Conservation (phyloP, 169 alveolate genomes). For the Cryptosporidium ryanae region DNA sequence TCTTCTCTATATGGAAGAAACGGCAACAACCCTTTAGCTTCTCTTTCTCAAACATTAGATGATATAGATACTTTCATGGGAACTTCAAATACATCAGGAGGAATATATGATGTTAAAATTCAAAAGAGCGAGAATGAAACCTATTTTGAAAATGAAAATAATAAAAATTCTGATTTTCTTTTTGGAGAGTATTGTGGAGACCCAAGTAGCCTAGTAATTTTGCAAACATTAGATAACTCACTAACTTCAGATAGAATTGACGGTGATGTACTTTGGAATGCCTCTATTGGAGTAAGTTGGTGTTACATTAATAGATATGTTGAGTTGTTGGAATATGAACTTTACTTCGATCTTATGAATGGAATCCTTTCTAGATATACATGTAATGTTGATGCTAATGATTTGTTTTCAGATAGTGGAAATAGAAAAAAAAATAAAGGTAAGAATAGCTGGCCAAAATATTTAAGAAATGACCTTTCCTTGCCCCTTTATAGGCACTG, state of each 20-base stretch:
- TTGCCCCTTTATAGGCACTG: conserved; percentile 66
- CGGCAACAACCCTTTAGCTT: conserved; percentile 30
- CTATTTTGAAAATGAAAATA: not conserved
- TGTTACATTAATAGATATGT: conserved; percentile 51
- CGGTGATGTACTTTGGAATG: conserved; percentile 57
- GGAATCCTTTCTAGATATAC: conserved; percentile 46
- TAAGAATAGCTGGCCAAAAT: conserved; percentile 63
- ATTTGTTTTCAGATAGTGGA: not conserved
- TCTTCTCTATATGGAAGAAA: conserved; percentile 7
- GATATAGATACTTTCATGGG: conserved; percentile 70
- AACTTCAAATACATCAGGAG: conserved; percentile 30
- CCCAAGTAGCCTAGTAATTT: conserved; percentile 62
- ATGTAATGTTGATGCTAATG: not conserved
- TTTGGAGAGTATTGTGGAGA: conserved; percentile 73
- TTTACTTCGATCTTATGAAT: conserved; percentile 41
- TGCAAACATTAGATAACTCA: conserved; percentile 61
- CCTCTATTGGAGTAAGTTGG: conserved; percentile 64
- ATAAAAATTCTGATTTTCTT: not conserved
- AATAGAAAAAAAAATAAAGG: not conserved
- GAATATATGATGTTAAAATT: not conserved
- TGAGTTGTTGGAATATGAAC: conserved; percentile 47
- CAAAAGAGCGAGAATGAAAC: conserved; percentile 11
- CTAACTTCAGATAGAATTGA: conserved; percentile 58
- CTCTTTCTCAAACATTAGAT: conserved; percentile 69
- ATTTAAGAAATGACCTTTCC: conserved; percentile 54